These are phyloP conservation scores for Penicillium bialowiezense DNA, from an alignment of 495 filamentous ascomycete genomes.

Conservation along the genomic window DNA sequence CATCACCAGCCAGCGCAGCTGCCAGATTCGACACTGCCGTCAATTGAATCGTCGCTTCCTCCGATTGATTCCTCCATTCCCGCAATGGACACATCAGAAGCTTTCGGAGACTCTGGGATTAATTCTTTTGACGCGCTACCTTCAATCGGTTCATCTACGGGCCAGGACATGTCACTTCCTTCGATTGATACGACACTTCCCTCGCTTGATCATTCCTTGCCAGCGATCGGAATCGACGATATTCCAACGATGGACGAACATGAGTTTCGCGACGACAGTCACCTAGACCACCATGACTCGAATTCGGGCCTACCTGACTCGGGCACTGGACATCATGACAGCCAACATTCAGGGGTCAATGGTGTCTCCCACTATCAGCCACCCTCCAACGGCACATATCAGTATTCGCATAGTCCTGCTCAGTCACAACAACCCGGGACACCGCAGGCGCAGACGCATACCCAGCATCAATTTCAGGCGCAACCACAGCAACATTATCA, in stretches of 20 bases:
- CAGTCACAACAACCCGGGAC: constrained; percentile 20
- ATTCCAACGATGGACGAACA: constrained; percentile 29
- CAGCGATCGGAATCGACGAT: constrained; percentile 34
- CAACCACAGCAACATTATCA: constrained; percentile 34
- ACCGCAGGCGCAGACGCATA: constrained; percentile 19
- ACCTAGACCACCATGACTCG: constrained; percentile 19
- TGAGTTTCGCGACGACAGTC: constrained; percentile 19
- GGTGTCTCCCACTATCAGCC: constrained; percentile 23
- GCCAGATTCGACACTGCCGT: constrained; percentile 11
- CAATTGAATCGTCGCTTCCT: constrained; percentile 19
- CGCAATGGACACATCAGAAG: constrained; percentile 16
- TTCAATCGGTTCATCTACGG: constrained; percentile 22
- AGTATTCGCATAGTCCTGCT: constrained; percentile 23
- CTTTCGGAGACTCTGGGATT: constrained; percentile 25
- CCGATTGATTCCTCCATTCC: constrained; percentile 20
- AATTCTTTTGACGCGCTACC: constrained; percentile 38
- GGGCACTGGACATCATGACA: constrained; percentile 36
- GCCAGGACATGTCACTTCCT: constrained; percentile 32
- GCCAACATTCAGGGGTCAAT: constrained; percentile 25
- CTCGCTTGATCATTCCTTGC: constrained; percentile 32
- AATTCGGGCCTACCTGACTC: constrained; percentile 14
- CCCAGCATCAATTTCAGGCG: constrained; percentile 28
- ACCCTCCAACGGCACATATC: constrained; percentile 32
- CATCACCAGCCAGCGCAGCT: constrained; percentile 2
- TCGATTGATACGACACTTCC: constrained; percentile 40